Evolutionary conservation across 805 yeast species (phyloP), one percentile per base, ranked within the genome.

Genomic region (Starmerella potacharoeniae): DNA sequence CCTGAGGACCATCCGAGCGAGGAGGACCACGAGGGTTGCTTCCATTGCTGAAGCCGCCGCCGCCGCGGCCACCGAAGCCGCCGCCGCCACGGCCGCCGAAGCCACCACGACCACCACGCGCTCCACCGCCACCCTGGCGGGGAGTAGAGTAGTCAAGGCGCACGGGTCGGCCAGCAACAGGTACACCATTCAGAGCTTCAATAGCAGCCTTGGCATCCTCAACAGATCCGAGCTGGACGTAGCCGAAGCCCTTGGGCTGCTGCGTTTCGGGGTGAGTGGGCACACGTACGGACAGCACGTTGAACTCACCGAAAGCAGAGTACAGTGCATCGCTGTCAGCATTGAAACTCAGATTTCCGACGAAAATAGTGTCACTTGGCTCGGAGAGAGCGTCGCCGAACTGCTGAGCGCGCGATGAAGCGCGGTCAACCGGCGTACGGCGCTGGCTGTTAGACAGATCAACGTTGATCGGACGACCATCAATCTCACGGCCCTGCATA

Each of bases 261-360:
- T 89, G 95, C 62, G 97, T 90, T 73, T 91, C 97, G 68, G 96
- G 97, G 76, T 93, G 95, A 45, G 97, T 91, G 72, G 98, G 98
- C 64, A 93, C 77, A 77, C 98, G 84, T 65, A 89, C 90, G 60
- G 95, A 86, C 54, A 88, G 74, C 59, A 93, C 87, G 59, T 79
- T 77, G 71, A 79, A 78, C 68, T 79, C 80, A 64, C 84, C 81
- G 68, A 93, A 93, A 43, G 81, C 70, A 64, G 79, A 81, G 71
- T 77, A 83, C 64, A 93, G 76, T 59, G 74, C 74, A 71, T 90
- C 96, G 74, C 88, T 84, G 73, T 82, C 80, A 64, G 87, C 86
- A 66, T 84, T 79, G 83, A 93, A 93, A 29, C 97, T 86, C 69
- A 93, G 79, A 80, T 93, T 93, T 71, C 98, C 98, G 63, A 93